These are phyloP conservation scores for Salicornia ramosissima DNA, from an alignment of 148 eudicot genomes.

Conservation along the genomic window DNA sequence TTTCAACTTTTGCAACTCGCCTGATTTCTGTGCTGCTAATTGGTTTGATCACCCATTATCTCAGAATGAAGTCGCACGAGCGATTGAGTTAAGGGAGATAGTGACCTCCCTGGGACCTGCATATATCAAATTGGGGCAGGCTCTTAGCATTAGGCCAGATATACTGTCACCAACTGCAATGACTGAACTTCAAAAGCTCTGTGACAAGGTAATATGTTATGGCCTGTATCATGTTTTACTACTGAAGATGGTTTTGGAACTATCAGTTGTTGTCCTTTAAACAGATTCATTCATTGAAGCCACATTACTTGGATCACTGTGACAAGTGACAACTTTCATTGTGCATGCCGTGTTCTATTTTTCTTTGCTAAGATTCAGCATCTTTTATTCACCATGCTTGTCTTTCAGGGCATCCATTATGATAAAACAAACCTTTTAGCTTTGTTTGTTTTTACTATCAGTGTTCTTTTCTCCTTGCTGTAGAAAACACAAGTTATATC, in stretches of 20 bases:
- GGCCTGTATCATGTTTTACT: background rate
- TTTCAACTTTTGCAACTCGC: background rate
- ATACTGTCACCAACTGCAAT: conserved; percentile 92
- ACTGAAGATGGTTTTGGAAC: background rate
- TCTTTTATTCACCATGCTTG: too few relatives aligned
- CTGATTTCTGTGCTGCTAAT: conserved; percentile 13
- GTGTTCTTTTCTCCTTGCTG: too few relatives aligned
- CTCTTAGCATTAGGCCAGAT: conserved; percentile 98
- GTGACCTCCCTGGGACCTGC: conserved; percentile 99
- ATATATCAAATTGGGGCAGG: conserved; percentile 97
- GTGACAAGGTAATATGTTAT: conserved; percentile 70
- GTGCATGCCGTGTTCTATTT: too few relatives aligned
- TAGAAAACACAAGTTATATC: too few relatives aligned
- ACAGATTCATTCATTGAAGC: too few relatives aligned
- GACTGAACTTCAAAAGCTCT: conserved; percentile 96
- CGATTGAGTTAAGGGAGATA: conserved; percentile 94
- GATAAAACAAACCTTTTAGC: too few relatives aligned
- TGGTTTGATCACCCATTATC: background rate
- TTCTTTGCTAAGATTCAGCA: too few relatives aligned
- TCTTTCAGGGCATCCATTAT: too few relatives aligned
- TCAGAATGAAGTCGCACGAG: conserved; percentile 97
- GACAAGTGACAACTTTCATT: too few relatives aligned
- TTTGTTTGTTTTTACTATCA: too few relatives aligned
- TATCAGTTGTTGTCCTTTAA: background rate
- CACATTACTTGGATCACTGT: too few relatives aligned